phyloP scores from a whole-genome alignment of 306 rosid species.

The Glycine soja region DNA sequence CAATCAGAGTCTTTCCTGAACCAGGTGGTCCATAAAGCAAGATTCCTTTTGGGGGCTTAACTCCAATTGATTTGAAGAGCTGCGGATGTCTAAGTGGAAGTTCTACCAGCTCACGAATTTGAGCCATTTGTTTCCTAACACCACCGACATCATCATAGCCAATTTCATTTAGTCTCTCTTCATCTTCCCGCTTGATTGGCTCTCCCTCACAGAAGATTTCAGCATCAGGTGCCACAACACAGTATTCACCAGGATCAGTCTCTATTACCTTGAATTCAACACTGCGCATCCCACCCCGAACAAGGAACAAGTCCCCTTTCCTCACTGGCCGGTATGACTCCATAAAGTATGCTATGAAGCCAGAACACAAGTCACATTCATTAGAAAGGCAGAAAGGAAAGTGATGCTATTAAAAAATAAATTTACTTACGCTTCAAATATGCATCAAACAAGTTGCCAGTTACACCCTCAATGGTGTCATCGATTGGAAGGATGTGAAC shows the following conservation, averaged over 20 bases:
- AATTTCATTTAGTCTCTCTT: conserved; percentile 66
- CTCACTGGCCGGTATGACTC: conserved; percentile 66
- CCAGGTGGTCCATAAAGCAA: conserved; percentile 82
- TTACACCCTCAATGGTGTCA: conserved; percentile 73
- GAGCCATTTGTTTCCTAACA: conserved; percentile 85
- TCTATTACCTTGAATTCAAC: conserved; percentile 71
- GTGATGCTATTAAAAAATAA: neutral
- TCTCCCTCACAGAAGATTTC: conserved; percentile 77
- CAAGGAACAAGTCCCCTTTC: conserved; percentile 74
- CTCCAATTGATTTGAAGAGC: conserved; percentile 75
- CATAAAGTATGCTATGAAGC: conserved; percentile 59
- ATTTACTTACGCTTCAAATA: conserved; percentile 67
- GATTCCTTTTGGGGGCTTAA: conserved; percentile 78
- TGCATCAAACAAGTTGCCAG: conserved; percentile 75
- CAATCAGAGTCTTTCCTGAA: conserved; percentile 73
- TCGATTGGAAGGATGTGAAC: conserved; percentile 73
- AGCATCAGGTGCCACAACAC: conserved; percentile 72
- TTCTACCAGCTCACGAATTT: conserved; percentile 76
- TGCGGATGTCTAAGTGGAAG: conserved; percentile 83
- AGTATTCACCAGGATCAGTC: conserved; percentile 68
- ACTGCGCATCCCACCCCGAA: conserved; percentile 70
- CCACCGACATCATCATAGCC: conserved; percentile 84
- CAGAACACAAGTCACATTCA: conserved; percentile 36
- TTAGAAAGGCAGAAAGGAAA: neutral
- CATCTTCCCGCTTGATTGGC: conserved; percentile 72